These are phyloP conservation scores for Fusarium verticillioides DNA, from an alignment of 2,329 filamentous ascomycete genomes.

Conservation along the genomic window DNA sequence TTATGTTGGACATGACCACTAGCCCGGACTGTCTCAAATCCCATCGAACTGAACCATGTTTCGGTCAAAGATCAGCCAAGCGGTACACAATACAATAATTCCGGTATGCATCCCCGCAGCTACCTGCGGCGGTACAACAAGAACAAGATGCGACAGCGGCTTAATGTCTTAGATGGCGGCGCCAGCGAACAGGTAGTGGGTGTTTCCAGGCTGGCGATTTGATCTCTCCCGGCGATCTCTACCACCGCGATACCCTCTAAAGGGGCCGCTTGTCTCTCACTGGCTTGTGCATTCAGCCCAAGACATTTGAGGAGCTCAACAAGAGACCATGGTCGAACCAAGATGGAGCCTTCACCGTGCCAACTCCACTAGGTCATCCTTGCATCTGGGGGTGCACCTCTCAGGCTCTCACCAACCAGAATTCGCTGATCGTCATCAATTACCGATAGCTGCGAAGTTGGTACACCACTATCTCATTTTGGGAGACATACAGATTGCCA, in stretches of 20 bases:
- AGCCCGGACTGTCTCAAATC: conserved; percentile 28
- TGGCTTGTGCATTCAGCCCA: conserved; percentile 13
- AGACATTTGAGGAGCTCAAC: conserved; percentile 19
- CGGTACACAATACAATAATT: conserved; percentile 13
- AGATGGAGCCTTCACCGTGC: background rate
- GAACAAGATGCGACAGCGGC: conserved; percentile 12
- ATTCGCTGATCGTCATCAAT: conserved; percentile 24
- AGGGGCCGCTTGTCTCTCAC: conserved; percentile 5
- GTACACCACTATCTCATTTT: conserved; percentile 7
- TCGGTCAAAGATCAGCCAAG: background rate
- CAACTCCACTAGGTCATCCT: conserved; percentile 20
- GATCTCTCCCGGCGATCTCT: conserved; percentile 27
- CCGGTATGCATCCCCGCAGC: conserved; percentile 19
- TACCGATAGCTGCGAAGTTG: conserved; percentile 19
- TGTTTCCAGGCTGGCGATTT: conserved; percentile 7
- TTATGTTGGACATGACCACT: conserved; percentile 18
- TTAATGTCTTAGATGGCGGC: conserved; percentile 35
- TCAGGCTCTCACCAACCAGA: conserved; percentile 28
- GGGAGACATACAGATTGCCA: conserved; percentile 6
- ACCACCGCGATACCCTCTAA: background rate
- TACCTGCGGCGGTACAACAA: background rate
- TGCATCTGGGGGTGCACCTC: conserved; percentile 6
- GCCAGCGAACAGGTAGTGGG: conserved; percentile 15
- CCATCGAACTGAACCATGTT: background rate
- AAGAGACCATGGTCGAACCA: conserved; percentile 11